Evolutionary conservation across 176 grass and related monocot species (phyloP), one percentile per base, ranked within the genome.

Genomic region (Musa beccarii): DNA sequence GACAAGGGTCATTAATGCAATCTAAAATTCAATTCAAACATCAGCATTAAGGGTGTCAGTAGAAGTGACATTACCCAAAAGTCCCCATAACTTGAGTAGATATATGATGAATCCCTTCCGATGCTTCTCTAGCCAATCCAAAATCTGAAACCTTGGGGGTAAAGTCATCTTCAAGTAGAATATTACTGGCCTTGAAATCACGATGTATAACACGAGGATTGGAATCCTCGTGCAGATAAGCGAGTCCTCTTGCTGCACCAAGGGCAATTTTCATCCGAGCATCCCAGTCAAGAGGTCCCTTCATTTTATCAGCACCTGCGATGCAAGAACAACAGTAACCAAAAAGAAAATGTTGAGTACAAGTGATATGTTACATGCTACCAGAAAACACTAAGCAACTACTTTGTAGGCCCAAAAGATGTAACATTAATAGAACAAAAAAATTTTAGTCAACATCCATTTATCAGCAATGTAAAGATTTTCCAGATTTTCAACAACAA

Each of bases 51-150:
- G 11, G 28, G 22, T 73, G 15, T 52, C 13, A 7, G 49, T 23
- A 29, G 17, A 59, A 70, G n/a, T 26, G 53, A 52, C 50, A 25
- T 80, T 72, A 80, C 79, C 79, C 79, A 13, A 80, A 80, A 20
- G 79, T 80, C n/a, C 79, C 79, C 79, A 80, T 80, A 21, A 80
- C 69, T 49, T 73, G 68, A 73, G 79, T 80, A 73, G 79, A 80
- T 28, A 80, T 72, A 28, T 80, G 79, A 34, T 80, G 56, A 64
- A 62, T 43, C 63, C 79, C 79, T 73, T 80, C 79, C 11, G 57
- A 80, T 73, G 79, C 79, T 53, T 73, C 79, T 49, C 79, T 80
- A 50, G 79, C 79, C 49, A 80, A 63, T 22, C 79, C 79, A 80
- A 80, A 80, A 73, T 80, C 79, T 53, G 79, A 73, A 80, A 80